Conservation (phyloP, 306 rosid genomes). For the Begonia masoniana region DNA sequence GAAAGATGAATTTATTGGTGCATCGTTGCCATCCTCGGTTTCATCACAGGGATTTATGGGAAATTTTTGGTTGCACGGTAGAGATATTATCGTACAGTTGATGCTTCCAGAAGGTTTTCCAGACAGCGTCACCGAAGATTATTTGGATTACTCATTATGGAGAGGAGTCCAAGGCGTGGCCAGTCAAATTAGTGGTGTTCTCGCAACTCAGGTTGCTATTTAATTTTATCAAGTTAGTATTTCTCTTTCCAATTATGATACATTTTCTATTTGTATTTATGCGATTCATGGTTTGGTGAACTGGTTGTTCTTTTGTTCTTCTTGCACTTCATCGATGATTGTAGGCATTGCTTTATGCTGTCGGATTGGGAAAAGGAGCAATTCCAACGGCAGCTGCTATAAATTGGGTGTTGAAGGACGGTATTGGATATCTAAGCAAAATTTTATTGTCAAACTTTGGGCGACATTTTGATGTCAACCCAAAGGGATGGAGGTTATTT, state of each 20-base stretch:
- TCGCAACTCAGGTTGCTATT: constrained; percentile 56
- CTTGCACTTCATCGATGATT: neutral
- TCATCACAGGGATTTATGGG: constrained; percentile 12
- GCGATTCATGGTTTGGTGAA: neutral
- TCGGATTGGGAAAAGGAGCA: constrained; percentile 92
- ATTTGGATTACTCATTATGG: constrained; percentile 80
- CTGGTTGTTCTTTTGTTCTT: neutral
- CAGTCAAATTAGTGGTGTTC: constrained; percentile 75
- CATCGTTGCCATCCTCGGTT: constrained; percentile 14
- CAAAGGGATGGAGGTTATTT: constrained; percentile 93
- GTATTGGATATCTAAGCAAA: constrained; percentile 86
- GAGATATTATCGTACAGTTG: constrained; percentile 33
- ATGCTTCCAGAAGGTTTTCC: constrained; percentile 96
- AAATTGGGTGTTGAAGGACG: constrained; percentile 94
- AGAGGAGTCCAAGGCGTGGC: constrained; percentile 93
- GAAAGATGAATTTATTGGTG: constrained; percentile 35
- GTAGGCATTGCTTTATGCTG: constrained; percentile 71
- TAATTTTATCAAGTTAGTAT: neutral
- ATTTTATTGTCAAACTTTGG: constrained; percentile 78
- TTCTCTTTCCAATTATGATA: neutral
- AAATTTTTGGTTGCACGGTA: constrained; percentile 29
- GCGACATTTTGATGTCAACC: constrained; percentile 84
- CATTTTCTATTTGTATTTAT: neutral
- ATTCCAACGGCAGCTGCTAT: constrained; percentile 90
- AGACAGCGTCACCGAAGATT: constrained; percentile 65